phyloP scores from a whole-genome alignment of 164 flowering plant genomes.

The Umbellularia californica region DNA sequence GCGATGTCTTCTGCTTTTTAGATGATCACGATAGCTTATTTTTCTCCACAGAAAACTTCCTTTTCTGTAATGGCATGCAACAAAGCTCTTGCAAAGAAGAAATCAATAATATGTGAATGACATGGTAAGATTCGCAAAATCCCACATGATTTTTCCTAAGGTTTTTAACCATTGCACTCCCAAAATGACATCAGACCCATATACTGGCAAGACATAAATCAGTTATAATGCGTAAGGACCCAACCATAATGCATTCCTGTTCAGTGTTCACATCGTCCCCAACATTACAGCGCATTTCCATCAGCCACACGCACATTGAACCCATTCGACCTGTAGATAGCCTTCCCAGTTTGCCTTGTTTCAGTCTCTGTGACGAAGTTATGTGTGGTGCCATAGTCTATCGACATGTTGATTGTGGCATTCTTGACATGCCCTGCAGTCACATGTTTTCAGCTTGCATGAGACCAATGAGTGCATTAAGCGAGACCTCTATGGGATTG shows the following conservation, averaged over 20 bases:
- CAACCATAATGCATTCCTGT: background rate
- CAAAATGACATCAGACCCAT: background rate
- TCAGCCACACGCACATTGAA: background rate
- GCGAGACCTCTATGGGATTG: too few relatives aligned
- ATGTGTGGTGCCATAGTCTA: background rate
- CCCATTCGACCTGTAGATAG: background rate
- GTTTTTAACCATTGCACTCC: background rate
- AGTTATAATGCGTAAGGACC: background rate
- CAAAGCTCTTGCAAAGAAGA: too few relatives aligned
- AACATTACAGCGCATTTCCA: background rate
- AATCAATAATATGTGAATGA: too few relatives aligned
- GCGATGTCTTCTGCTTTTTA: too few relatives aligned
- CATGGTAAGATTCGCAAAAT: too few relatives aligned
- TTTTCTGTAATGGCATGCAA: too few relatives aligned
- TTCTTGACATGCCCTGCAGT: background rate
- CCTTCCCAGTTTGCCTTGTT: background rate
- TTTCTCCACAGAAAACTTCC: too few relatives aligned
- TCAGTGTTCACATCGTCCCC: background rate
- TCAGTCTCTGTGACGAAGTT: background rate
- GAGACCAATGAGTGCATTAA: too few relatives aligned
- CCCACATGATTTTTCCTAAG: too few relatives aligned
- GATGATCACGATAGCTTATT: too few relatives aligned
- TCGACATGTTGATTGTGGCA: background rate
- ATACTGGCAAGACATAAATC: background rate
- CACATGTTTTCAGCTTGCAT: too few relatives aligned